These are phyloP conservation scores for Carpinus viminea DNA, from an alignment of 306 rosid genomes.

Conservation along the genomic window DNA sequence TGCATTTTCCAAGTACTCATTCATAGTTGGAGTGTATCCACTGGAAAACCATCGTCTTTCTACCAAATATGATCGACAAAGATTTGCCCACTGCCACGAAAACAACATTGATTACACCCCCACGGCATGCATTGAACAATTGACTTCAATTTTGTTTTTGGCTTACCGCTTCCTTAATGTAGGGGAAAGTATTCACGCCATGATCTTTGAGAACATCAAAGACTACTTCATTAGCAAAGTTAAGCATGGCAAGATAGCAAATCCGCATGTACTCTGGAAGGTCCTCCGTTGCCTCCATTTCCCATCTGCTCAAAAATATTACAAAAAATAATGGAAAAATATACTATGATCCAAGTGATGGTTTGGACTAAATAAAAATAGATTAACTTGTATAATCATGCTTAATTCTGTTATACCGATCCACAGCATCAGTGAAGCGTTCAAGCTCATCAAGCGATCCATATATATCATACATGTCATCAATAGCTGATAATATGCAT, in stretches of 20 bases:
- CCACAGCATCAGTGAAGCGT: no score
- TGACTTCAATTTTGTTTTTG: neutral
- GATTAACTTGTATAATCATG: neutral
- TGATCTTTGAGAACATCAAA: no score
- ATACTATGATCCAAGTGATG: neutral
- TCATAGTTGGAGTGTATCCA: neutral
- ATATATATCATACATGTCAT: no score
- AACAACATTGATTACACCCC: no score
- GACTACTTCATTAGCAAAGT: neutral
- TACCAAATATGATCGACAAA: conserved; percentile 27
- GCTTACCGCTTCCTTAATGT: conserved; percentile 15
- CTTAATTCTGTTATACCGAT: no score
- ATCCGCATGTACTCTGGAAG: conserved; percentile 35
- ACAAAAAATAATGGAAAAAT: neutral
- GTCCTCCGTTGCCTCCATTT: conserved; percentile 15
- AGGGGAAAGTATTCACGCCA: no score
- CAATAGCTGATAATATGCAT: no score
- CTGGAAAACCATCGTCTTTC: conserved; percentile 37
- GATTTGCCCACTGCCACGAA: conserved; percentile 7
- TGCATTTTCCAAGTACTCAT: no score
- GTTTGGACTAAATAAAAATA: neutral
- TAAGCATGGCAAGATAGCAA: conserved; percentile 25
- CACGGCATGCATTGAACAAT: no score
- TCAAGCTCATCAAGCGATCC: no score
- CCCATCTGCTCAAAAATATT: conserved; percentile 19